Evolutionary conservation across 768 basidiomycete species (phyloP), one percentile per base, ranked within the genome.

Genomic region (Phanerodontia chrysosporium): DNA sequence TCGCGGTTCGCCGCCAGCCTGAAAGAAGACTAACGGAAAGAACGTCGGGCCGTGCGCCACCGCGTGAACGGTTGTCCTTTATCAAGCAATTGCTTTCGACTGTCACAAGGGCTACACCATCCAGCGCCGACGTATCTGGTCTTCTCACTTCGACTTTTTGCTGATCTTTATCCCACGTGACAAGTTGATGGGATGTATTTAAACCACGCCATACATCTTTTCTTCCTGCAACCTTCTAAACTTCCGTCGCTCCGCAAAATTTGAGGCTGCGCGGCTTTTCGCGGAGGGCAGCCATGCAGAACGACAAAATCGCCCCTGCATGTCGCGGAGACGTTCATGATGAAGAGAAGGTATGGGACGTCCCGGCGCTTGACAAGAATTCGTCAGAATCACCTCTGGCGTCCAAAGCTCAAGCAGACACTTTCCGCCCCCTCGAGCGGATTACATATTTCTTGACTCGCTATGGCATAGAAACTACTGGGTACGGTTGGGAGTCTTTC

Each of bases 401-500:
- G 18, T 8, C 16, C 39, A 42, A 42, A 18, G 21, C 46, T 48
- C 22, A 25, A 28, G 22, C 46, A 48, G 5, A 22, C 22, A 9
- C 16, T 24, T 24, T 24, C 46, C 10, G 21, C 12, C 35, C 42
- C 10, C 24, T 53, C 35, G 60, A 59, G 55, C 66, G 66, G 12
- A 16, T 66, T 24, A 72, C 74, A 2, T 49, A 58, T 21, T 55
- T 75, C 10, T 65, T 78, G 42, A 59, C 66, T 44, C 71, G 65
- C 48, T 72, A 72, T 61, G 76, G 75, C 2, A 66, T 78, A 10
- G 77, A 78, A 64, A 78, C 76, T 1, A 75, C 75, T 29, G 77
- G 76, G 76, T 76, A 28, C 4, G 64, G 56, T 1, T 22, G 16
- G 9, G 6, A 6, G 18, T 30, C 8, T 52, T 52, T 22, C 28